Percentiles rank a stretch among this genome's conserved stretches.
phyloP scores from a whole-genome alignment of 2,329 filamentous ascomycete genomes.

The Xylariaceae sp. region DNA sequence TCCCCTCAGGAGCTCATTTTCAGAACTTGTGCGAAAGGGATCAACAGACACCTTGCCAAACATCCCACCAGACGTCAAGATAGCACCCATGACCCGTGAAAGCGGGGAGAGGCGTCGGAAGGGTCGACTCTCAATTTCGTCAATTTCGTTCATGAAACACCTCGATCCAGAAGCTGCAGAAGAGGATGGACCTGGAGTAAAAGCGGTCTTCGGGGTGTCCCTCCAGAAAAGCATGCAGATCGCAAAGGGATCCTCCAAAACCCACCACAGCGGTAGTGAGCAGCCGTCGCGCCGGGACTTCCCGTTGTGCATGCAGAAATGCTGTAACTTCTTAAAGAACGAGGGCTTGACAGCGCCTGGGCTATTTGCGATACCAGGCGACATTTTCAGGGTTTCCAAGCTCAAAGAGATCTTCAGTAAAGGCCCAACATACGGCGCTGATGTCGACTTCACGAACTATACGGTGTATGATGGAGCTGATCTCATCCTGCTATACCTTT shows the following conservation, averaged over 20 bases:
- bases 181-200: slow-evolving; percentile 24
- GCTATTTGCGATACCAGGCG: slow-evolving; percentile 36
- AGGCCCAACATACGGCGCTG: slow-evolving; percentile 36
- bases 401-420: slow-evolving; percentile 37
- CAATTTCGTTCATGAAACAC: slow-evolving; percentile 25
- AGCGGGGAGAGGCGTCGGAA: slow-evolving; percentile 30
- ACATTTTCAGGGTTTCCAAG: slow-evolving; percentile 31
- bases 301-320: slow-evolving; percentile 39
- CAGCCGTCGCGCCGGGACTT: slow-evolving; percentile 37
- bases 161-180: slow-evolving; percentile 26
- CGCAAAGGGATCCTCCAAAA: slow-evolving; percentile 36
- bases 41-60: slow-evolving; percentile 20
- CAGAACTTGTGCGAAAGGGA: slow-evolving; percentile 21
- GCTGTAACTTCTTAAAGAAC: slow-evolving; percentile 36
- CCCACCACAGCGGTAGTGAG: slow-evolving; percentile 35
- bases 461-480: slow-evolving; percentile 40
- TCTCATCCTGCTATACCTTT: slow-evolving; percentile 37
- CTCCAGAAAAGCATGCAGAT: slow-evolving; percentile 38
- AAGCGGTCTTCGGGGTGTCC: slow-evolving; percentile 38
- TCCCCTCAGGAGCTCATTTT: slow-evolving; percentile 25
- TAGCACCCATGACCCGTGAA: slow-evolving; percentile 27
- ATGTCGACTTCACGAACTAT: slow-evolving; percentile 35
- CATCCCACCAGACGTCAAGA: slow-evolving; percentile 18
- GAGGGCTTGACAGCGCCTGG: slow-evolving; percentile 34
- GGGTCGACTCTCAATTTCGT: slow-evolving; percentile 31